Base-by-base conservation (phyloP, 1,284 basidiomycete genomes). In the Nidula niveotomentosa region DNA sequence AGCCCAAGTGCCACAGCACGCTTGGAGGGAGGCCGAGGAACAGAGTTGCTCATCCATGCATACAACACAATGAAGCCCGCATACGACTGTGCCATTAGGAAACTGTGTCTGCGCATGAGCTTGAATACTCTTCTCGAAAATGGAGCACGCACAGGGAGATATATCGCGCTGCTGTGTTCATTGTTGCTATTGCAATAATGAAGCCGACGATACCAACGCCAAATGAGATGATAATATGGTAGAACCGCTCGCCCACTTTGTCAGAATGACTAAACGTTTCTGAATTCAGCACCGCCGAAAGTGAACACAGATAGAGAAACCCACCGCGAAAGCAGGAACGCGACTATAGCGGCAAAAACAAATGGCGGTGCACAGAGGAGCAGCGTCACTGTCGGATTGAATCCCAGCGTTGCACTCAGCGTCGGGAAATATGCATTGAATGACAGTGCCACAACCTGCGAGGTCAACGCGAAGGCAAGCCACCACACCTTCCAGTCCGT, bases 351-450 rank as follows among this genome's bases (percentile, higher is more conserved):
- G 0, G 89, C 77, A 66, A 93, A 86, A n/a, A 81, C 74, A 75
- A 86, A 94, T 2, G 91, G 92, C 17, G 92, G 92, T 8, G 90
- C 88, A 59, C 87, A 90, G 55, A 93, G 76, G 45, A 93, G 65
- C 36, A 93, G 74, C 4, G 89, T 86, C 30, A 86, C 76, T 2
- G 84, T 88, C 36, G 75, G 69, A 61, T 73, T 77, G 69, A 81
- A 92, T 10, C 89, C 88, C 65, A 94, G 75, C 6, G 92, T 93
- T 6, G 77, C 79, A 46, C 73, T 83, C 57, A 88, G 68, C 0
- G 88, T 90, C 23, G 90, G 88, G 75, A 91, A 90, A 70, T 83
- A 88, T 13, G 85, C 85, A 68, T 91, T 91, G 79, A 92, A 93
- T 8, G 83, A 85, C 7, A 93, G 68, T 8, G 86, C 81, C 55